phyloP scores from a whole-genome alignment of 2,329 filamentous ascomycete genomes.

The Phyllosticta citriasiana region DNA sequence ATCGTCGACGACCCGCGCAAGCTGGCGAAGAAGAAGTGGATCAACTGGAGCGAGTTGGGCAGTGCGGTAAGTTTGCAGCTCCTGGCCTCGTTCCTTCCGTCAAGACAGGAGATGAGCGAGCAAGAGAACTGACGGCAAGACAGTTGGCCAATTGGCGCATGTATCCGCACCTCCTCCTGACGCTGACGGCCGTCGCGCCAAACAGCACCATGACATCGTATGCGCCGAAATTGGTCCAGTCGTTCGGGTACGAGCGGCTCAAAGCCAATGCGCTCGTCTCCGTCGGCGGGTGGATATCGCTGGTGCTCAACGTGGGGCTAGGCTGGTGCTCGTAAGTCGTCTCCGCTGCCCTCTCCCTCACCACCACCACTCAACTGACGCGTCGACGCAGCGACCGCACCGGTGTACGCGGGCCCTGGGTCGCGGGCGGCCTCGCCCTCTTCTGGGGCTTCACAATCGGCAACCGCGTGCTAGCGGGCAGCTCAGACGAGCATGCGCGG shows the following conservation, averaged over 20 bases:
- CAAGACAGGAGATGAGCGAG: neutral
- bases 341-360: neutral
- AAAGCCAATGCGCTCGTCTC: conserved; percentile 23
- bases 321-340: conserved; percentile 9
- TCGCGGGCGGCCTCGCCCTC: conserved; percentile 6
- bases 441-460: conserved; percentile 11
- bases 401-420: conserved; percentile 6
- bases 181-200: conserved; percentile 22
- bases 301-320: conserved; percentile 11
- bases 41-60: conserved; percentile 1
- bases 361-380: neutral
- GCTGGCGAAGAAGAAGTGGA: conserved; percentile 7
- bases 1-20: conserved; percentile 11
- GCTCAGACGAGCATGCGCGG: conserved; percentile 3
- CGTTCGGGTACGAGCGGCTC: conserved; percentile 19
- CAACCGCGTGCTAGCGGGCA: conserved; percentile 4
- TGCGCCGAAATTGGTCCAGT: conserved; percentile 21
- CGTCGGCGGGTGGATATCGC: conserved; percentile 24
- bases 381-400: neutral
- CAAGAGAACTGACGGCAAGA: conserved; percentile 8
- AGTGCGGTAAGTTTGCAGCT: neutral
- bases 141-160: conserved; percentile 20
- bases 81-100: neutral
- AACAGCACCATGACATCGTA: conserved; percentile 23
- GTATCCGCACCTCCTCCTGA: conserved; percentile 25